These are phyloP conservation scores for Botrytis paeoniae DNA, from an alignment of 2,329 filamentous ascomycete genomes.

Conservation along the genomic window DNA sequence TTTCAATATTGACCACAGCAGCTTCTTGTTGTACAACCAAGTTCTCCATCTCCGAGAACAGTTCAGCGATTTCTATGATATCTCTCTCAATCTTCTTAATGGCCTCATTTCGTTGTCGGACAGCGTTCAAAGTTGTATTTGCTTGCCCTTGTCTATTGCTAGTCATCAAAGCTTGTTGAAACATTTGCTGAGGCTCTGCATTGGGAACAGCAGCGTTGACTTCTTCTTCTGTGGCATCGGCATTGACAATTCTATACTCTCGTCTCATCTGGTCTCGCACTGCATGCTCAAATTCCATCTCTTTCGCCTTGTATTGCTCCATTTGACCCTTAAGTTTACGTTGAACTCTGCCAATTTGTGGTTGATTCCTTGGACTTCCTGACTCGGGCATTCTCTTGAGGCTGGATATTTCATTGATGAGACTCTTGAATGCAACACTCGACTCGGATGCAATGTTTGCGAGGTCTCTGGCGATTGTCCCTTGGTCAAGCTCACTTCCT, in stretches of 20 bases:
- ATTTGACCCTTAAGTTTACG: slow-evolving; percentile 77
- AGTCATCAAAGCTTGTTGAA: slow-evolving; percentile 81
- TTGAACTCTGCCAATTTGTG: slow-evolving; percentile 80
- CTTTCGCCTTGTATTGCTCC: slow-evolving; percentile 74
- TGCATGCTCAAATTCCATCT: slow-evolving; percentile 75
- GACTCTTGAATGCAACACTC: slow-evolving; percentile 51
- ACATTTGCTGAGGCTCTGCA: slow-evolving; percentile 68
- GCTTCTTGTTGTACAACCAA: slow-evolving; percentile 84
- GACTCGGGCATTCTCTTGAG: slow-evolving; percentile 82
- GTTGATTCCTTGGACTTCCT: slow-evolving; percentile 66
- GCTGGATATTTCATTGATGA: slow-evolving; percentile 52
- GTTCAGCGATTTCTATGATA: slow-evolving; percentile 79
- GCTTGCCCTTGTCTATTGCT: slow-evolving; percentile 79
- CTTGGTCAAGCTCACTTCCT: slow-evolving; percentile 66
- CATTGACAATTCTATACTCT: slow-evolving; percentile 85
- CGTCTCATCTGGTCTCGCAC: slow-evolving; percentile 80
- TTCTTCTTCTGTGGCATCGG: slow-evolving; percentile 75
- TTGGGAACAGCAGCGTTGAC: slow-evolving; percentile 75
- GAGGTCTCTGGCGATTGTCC: slow-evolving; percentile 50
- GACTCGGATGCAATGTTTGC: slow-evolving; percentile 73
- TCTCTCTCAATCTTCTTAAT: slow-evolving; percentile 91
- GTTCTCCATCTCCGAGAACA: slow-evolving; percentile 87
- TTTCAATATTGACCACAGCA: slow-evolving; percentile 75
- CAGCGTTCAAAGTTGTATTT: slow-evolving; percentile 72
- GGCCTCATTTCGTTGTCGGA: slow-evolving; percentile 78